These are phyloP conservation scores for Clitopilus passeckerianus DNA, from an alignment of 768 basidiomycete genomes.

Conservation along the genomic window DNA sequence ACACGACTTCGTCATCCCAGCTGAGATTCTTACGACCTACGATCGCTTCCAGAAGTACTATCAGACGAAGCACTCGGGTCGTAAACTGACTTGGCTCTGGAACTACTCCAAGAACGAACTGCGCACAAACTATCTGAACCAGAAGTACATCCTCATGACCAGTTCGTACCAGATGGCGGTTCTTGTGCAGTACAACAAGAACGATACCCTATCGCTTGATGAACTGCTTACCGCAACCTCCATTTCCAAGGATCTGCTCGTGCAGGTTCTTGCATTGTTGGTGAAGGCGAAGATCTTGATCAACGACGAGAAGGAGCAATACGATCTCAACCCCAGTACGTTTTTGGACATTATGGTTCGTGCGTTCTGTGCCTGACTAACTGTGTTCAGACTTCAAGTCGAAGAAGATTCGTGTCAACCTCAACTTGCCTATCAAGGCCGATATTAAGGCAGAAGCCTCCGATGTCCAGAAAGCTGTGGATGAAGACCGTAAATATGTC, in stretches of 20 bases:
- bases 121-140: conserved; percentile 88
- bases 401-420: conserved; percentile 92
- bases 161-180: conserved; percentile 98
- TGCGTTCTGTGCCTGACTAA: conserved; percentile 2
- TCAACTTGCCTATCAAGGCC: conserved; percentile 92
- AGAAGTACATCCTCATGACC: conserved; percentile 97
- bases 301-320: conserved; percentile 85
- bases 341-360: not conserved
- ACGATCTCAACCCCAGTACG: conserved; percentile 82
- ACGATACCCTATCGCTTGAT: conserved; percentile 79
- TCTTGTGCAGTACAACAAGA: conserved; percentile 88
- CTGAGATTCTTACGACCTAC: conserved; percentile 83
- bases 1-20: conserved; percentile 86
- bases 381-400: conserved; percentile 70
- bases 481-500: conserved; percentile 96
- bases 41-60: conserved; percentile 95
- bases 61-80: conserved; percentile 90
- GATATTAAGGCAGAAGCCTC: conserved; percentile 90
- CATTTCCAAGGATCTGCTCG: conserved; percentile 76
- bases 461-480: conserved; percentile 92
- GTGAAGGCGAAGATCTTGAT: conserved; percentile 90
- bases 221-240: conserved; percentile 80
- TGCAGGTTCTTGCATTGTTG: conserved; percentile 64
- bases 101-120: conserved; percentile 98
- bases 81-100: conserved; percentile 98